A percentile compares a stretch with the other conserved stretches of the same genome.
These are phyloP conservation scores for Aspergillus pseudoterreus DNA, from an alignment of 2,329 filamentous ascomycete genomes.

Conservation along the genomic window DNA sequence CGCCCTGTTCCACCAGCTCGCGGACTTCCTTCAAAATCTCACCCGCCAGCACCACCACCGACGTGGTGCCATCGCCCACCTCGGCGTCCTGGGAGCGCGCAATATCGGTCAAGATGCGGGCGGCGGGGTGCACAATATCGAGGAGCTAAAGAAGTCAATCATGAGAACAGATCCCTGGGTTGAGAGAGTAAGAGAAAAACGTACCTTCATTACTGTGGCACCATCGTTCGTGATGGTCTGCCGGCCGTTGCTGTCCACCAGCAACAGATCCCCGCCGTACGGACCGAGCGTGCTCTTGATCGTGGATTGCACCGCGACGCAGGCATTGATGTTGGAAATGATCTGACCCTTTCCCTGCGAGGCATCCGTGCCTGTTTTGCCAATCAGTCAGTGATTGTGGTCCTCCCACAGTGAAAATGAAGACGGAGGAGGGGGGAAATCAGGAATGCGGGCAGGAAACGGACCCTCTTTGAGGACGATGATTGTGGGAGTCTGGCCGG, in stretches of 20 bases:
- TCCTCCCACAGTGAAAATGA: constrained; percentile 10
- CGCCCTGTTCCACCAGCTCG: constrained; percentile 92
- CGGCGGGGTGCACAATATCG: constrained; percentile 96
- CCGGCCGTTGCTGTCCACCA: constrained; percentile 91
- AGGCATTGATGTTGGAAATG: constrained; percentile 97
- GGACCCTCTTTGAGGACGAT: constrained; percentile 95
- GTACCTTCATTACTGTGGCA: constrained; percentile 96
- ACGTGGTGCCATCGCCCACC: constrained; percentile 96
- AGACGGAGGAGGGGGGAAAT: constrained; percentile 10
- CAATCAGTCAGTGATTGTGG: constrained; percentile 21
- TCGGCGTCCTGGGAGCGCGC: constrained; percentile 98
- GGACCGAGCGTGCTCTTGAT: constrained; percentile 95
- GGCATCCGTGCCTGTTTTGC: constrained; percentile 76
- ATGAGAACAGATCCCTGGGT: too few relatives aligned
- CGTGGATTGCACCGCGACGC: constrained; percentile 88
- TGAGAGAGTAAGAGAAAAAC: constrained; percentile 9
- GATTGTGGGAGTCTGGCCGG: constrained; percentile 95
- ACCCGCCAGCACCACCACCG: constrained; percentile 93
- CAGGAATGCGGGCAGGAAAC: constrained; percentile 40
- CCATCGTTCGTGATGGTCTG: constrained; percentile 99
- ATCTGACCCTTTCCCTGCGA: constrained; percentile 97
- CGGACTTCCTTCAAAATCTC: constrained; percentile 97
- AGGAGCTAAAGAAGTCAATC: constrained; percentile 61
- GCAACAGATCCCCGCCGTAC: constrained; percentile 91
- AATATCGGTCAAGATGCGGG: constrained; percentile 95